Evolutionary conservation across 805 yeast species (phyloP), one percentile per base, ranked within the genome.

Genomic region (Ogataea methylovora): DNA sequence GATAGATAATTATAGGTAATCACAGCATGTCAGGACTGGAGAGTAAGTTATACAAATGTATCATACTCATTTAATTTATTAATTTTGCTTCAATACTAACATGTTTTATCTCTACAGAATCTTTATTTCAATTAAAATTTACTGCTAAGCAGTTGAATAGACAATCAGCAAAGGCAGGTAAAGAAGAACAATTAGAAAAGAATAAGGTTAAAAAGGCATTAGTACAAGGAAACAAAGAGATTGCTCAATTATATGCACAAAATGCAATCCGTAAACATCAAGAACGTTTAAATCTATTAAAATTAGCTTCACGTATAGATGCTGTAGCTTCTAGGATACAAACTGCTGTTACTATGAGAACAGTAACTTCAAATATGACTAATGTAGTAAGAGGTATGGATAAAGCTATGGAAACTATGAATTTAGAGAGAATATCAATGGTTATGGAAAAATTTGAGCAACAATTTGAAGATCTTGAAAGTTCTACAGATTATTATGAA

Each of bases 391-490:
- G 71, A 51, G 97, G 97, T 8, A 90, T 92, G 97, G 98, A 92
- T 58, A 79, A 76, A 50, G 98, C 98, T 2, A 71, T 92, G 63
- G 92, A 85, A 49, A 79, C 90, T 16, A 92, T 92, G 98, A 92
- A 92, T 57, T 64, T 92, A 42, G 97, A 92, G 58, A 77, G 76
- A 47, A 92, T 92, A 21, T 85, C 97, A 5, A 60, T 87, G 60
- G 90, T 92, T 10, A 92, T 92, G 97, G 98, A 92, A 58, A 88
- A 86, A 57, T 92, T 92, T 56, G 99, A 92, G 58, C 76, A 71
- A 37, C 99, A 92, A 56, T 92, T 92, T 50, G 97, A 92, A 59
- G 97, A 92, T 50, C 63, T 92, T 46, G 98, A 92, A 55, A 92
- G 95, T 7, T 76, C 94, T 22, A 82, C 97, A 0, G 83, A 87